Evolutionary conservation across 441 rosid genomes (phyloP), one percentile per base, ranked within the genome.

Genomic region (Aleurites moluccanus): DNA sequence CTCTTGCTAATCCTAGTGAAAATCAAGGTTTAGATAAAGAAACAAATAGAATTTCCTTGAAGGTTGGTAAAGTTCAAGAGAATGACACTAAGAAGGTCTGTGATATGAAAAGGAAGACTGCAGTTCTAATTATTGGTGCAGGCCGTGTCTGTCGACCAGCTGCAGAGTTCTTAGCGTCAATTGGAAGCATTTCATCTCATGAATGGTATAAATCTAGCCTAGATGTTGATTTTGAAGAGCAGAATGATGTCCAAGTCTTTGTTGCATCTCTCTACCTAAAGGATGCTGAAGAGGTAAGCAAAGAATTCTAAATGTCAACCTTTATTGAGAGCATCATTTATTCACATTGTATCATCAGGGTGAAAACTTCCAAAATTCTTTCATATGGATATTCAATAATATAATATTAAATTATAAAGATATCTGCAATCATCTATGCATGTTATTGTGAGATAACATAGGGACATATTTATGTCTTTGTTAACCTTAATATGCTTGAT

Each of bases 101-200:
- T 70, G 86, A 80, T 53, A 77, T 59, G 65, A 80, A 75, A 57
- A 86, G 69, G 79, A 88, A 72, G 80, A 73, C 76, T 73, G 64
- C 88, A 9, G 91, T 91, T 83, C 87, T 95, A 64, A 92, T 95
- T 79, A 84, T 92, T 78, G 99, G 99, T 30, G 99, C 98, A 64
- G 99, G 99, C 52, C 91, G 92, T 65, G 99, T 95, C 73, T 95
- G 98, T 82, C 92, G 82, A 55, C 97, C 99, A 0, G 99, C 97
- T 80, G 93, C 85, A 67, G 90, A 91, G 86, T 78, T 92, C 75
- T 55, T 95, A 78, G 90, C 92, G 72, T 92, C 93, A 61, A 72
- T 82, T 65, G 93, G 87, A 78, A 85, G 55, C 77, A 64, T 67
- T 33, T 80, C 87, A 13, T 85, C 93, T 53, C 52, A 14, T 57